Evolutionary conservation across 306 rosid species (phyloP).

Genomic region (Vigna nakashimae): DNA sequence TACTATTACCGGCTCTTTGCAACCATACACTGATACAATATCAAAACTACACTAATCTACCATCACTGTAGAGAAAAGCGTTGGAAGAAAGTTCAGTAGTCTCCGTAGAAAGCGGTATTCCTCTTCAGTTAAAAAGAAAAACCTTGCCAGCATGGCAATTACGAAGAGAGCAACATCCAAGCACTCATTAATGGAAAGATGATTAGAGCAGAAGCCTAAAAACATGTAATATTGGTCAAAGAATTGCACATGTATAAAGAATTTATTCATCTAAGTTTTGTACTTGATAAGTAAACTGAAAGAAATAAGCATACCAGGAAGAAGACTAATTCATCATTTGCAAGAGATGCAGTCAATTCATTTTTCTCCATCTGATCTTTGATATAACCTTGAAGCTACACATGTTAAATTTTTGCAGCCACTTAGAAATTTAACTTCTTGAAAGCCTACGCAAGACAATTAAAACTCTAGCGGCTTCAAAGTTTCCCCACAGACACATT

Average conservation of each 20-base stretch:
- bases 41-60: constrained; percentile 34
- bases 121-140: not conserved
- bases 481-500: not conserved
- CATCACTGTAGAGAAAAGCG: constrained; percentile 22
- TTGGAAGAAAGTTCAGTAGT: constrained; percentile 21
- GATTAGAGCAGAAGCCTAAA: constrained; percentile 81
- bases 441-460: constrained; percentile 25
- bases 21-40: not conserved
- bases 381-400: constrained; percentile 80
- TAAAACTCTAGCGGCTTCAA: constrained; percentile 4
- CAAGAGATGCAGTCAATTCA: constrained; percentile 67
- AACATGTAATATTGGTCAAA: constrained; percentile 46
- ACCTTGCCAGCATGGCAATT: constrained; percentile 29
- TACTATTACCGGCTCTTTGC: constrained; percentile 22
- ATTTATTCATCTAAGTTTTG: constrained; percentile 1
- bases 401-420: constrained; percentile 6
- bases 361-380: constrained; percentile 70
- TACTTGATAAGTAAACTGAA: constrained; percentile 11
- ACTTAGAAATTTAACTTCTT: constrained; percentile 25
- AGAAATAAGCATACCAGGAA: constrained; percentile 66
- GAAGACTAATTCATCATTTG: constrained; percentile 74
- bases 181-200: constrained; percentile 78
- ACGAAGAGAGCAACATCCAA: constrained; percentile 75
- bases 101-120: constrained; percentile 20
- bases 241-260: constrained; percentile 23